phyloP scores from a whole-genome alignment of 805 yeast species.

The Clavispora santaluciae region DNA sequence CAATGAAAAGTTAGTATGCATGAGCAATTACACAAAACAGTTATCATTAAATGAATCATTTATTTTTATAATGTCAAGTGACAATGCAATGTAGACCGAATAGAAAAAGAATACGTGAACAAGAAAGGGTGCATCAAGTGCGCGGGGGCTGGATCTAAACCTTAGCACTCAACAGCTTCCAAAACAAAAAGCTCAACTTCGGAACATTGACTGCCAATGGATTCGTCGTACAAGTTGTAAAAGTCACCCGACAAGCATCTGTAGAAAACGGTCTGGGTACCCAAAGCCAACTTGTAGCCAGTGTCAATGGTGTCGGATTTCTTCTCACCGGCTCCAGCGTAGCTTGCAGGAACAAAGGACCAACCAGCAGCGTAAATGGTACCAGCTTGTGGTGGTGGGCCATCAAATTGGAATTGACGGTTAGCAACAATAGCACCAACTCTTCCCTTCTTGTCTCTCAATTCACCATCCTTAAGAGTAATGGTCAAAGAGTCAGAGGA shows the following conservation, averaged over 20 bases:
- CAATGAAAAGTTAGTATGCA: too few species aligned
- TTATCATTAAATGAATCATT: too few species aligned
- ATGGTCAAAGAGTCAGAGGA: constrained; percentile 41
- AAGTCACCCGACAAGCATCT: constrained; percentile 70
- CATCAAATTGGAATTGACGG: constrained; percentile 9
- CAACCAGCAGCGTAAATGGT: constrained; percentile 13
- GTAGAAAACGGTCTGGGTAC: constrained; percentile 55
- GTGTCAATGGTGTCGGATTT: constrained; percentile 2
- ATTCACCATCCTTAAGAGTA: constrained; percentile 32
- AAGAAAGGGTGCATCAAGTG: not conserved
- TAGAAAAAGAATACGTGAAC: not conserved
- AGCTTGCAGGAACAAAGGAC: constrained; percentile 5
- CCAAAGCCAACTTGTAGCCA: constrained; percentile 40
- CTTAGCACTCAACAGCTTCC: constrained; percentile 3
- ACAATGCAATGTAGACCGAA: not conserved
- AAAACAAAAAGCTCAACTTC: constrained; percentile 3
- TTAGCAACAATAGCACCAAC: constrained; percentile 9
- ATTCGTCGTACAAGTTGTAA: constrained; percentile 68
- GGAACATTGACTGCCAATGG: constrained; percentile 55
- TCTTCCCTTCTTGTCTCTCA: constrained; percentile 6
- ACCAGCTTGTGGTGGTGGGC: constrained; percentile 39
- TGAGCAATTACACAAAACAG: too few species aligned
- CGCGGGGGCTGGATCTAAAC: not conserved
- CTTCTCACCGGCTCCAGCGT: constrained; percentile 4
- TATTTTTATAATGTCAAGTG: not conserved